These are phyloP conservation scores for Porpolomopsis calyptriformis DNA, from an alignment of 768 basidiomycete genomes.

Conservation along the genomic window DNA sequence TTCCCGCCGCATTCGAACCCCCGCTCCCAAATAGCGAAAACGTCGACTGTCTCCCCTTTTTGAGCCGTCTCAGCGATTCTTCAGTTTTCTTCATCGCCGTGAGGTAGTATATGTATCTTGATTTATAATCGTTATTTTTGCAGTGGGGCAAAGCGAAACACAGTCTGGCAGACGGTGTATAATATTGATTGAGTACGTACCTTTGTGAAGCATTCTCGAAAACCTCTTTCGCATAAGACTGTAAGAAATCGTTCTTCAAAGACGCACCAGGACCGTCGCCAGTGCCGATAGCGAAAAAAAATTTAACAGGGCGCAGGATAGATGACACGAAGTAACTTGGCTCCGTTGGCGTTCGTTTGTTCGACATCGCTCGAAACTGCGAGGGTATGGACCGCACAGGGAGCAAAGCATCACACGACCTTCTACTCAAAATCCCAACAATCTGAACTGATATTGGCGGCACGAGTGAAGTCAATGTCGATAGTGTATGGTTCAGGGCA, in stretches of 20 bases:
- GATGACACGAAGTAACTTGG: constrained; percentile 80
- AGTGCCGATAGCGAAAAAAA: constrained; percentile 56
- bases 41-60: constrained; percentile 70
- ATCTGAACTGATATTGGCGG: constrained; percentile 54
- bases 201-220: constrained; percentile 62
- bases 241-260: constrained; percentile 45
- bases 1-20: constrained; percentile 31
- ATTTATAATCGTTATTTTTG: neutral
- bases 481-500: constrained; percentile 44
- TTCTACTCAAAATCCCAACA: constrained; percentile 55
- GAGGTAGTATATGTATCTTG: constrained; percentile 77
- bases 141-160: neutral
- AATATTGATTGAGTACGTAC: constrained; percentile 22
- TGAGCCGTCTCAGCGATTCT: constrained; percentile 74
- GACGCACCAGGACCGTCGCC: constrained; percentile 49
- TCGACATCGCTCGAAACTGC: constrained; percentile 80
- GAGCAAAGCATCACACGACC: constrained; percentile 78
- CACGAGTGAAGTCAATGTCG: constrained; percentile 39
- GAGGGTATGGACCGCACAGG: constrained; percentile 82
- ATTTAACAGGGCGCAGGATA: constrained; percentile 70
- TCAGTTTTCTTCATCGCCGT: constrained; percentile 86
- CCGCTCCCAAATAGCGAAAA: constrained; percentile 76
- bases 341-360: constrained; percentile 58
- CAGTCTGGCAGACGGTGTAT: neutral
- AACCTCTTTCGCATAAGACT: constrained; percentile 46